Percentiles rank a stretch among this genome's conserved stretches.
Evolutionary conservation across 106 monocot genomes (phyloP).

Genomic region (Allium cepa): DNA sequence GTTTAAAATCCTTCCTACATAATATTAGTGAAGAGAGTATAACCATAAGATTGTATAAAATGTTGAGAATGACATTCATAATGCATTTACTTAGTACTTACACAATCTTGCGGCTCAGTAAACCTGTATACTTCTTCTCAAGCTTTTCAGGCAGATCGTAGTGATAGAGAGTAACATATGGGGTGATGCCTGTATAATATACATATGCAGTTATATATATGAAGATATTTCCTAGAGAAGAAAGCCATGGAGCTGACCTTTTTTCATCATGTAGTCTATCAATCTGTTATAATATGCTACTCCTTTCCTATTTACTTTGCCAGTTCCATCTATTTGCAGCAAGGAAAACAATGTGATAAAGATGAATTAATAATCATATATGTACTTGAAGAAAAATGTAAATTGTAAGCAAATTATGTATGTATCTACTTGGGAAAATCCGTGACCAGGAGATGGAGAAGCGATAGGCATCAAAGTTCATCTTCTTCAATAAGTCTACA

Average conservation of each 20-base stretch:
- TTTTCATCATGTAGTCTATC: conserved; percentile 78
- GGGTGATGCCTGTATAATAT: conserved; percentile 55
- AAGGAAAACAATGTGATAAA: background rate
- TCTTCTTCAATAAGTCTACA: conserved; percentile 70
- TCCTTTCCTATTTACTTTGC: conserved; percentile 77
- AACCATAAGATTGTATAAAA: background rate
- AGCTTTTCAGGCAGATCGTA: conserved; percentile 89
- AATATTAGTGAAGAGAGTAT: background rate
- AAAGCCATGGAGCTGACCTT: conserved; percentile 26
- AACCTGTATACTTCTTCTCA: conserved; percentile 63
- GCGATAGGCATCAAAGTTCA: conserved; percentile 92
- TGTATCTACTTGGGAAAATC: conserved; percentile 69
- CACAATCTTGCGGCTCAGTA: conserved; percentile 63
- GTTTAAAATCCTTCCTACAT: conserved; percentile 59
- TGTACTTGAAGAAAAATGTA: background rate
- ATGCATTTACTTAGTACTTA: conserved; percentile 20
- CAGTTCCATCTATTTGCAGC: conserved; percentile 46
- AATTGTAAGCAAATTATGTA: background rate
- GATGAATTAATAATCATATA: background rate
- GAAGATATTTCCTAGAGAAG: background rate
- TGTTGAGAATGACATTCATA: background rate
- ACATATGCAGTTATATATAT: background rate
- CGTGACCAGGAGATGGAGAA: conserved; percentile 98
- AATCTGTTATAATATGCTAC: conserved; percentile 92
- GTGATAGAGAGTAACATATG: conserved; percentile 96